Evolutionary conservation across 768 basidiomycete genomes (phyloP).

Genomic region (Suillus tomentosus): DNA sequence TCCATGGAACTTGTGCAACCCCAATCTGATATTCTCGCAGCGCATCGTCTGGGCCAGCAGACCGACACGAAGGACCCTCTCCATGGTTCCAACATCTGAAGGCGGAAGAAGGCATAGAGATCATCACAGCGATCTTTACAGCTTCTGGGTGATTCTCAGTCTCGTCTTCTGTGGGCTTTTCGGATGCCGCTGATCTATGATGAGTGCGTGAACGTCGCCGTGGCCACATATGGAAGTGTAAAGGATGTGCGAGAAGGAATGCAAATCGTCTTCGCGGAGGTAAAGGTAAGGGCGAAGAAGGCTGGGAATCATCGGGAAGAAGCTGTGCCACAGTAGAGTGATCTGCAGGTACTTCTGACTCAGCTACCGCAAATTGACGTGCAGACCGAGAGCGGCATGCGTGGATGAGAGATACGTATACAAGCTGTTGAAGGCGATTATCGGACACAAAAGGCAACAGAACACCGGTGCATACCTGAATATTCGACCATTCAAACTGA

Average conservation of each 20-base stretch:
- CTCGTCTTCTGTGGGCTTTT: too few relatives aligned
- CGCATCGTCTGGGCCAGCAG: neutral
- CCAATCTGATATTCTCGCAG: neutral
- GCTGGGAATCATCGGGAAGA: neutral
- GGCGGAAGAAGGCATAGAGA: neutral
- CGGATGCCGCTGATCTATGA: neutral
- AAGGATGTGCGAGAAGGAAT: neutral
- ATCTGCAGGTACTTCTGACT: neutral
- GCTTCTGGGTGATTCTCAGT: neutral
- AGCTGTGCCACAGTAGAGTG: neutral
- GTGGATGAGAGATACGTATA: neutral
- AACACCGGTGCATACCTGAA: neutral
- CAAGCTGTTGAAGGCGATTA: neutral
- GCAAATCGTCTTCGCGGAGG: neutral
- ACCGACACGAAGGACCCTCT: neutral
- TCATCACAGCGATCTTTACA: neutral
- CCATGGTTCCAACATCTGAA: neutral
- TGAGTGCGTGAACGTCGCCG: neutral
- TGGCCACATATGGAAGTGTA: neutral
- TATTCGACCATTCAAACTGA: neutral
- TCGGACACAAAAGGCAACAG: neutral
- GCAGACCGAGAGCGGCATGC: neutral
- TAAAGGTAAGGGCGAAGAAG: neutral
- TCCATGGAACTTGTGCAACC: neutral
- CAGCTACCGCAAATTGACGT: neutral